Evolutionary conservation across 192 early-diverging fungal species (phyloP).

Genomic region (Funneliformis mosseae): DNA sequence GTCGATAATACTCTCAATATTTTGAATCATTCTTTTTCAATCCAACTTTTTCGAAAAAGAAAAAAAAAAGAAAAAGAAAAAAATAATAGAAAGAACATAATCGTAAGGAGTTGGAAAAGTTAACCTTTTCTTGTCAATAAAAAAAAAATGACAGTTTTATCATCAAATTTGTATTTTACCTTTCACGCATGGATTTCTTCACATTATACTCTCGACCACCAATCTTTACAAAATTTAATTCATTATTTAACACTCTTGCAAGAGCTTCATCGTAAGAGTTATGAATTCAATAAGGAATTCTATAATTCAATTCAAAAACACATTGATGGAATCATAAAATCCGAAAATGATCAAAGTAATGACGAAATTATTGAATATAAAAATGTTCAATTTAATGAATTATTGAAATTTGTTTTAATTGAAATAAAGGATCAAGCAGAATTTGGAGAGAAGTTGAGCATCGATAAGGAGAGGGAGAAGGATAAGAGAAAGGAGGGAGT

Average conservation of each 20-base stretch:
- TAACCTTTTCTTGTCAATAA: background rate
- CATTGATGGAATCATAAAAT: background rate
- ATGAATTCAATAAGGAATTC: background rate
- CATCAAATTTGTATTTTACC: background rate
- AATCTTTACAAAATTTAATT: background rate
- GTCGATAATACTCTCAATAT: too few relatives aligned
- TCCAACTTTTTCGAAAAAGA: too few relatives aligned
- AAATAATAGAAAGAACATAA: too few relatives aligned
- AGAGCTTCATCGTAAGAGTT: background rate
- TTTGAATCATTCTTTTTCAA: too few relatives aligned
- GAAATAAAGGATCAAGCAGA: background rate
- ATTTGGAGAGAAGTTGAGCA: background rate
- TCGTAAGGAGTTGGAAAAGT: too few relatives aligned
- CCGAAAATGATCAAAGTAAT: background rate
- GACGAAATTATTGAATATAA: background rate
- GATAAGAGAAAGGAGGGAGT: background rate
- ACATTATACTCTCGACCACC: background rate
- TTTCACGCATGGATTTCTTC: background rate
- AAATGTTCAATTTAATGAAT: background rate
- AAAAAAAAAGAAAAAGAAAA: too few relatives aligned
- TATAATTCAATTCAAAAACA: background rate
- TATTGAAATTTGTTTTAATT: background rate
- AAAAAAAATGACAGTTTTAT: background rate
- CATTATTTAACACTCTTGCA: background rate
- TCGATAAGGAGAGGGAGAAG: background rate